Base-by-base conservation (phyloP, 495 filamentous ascomycete species). In the Penicillium coffeae region DNA sequence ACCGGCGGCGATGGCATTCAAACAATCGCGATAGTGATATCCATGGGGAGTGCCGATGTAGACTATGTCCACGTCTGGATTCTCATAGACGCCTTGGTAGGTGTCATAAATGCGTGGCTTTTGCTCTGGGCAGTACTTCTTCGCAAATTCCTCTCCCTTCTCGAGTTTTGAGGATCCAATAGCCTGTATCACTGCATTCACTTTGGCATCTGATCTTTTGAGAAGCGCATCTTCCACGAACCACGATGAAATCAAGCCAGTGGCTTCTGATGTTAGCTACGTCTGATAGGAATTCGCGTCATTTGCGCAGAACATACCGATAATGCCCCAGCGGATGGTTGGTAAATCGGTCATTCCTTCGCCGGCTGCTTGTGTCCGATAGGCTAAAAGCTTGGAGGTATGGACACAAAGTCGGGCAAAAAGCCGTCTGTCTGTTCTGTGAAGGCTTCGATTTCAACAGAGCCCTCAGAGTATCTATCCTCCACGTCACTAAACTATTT, bases 11-110 rank as follows among this genome's bases (percentile, higher is more conserved):
- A 73, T 74, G 8, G 73, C 71, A 45, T 70, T 63, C 38, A 77
- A 53, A 35, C 60, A 69, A 35, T 71, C 62, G 12, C 57, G 43
- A 39, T 64, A 64, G 51, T 76, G 73, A 33, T 69, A 66, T 9
- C 56, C 53, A 22, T 76, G 66, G 2, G 73, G 73, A 0, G 70
- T 74, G 33, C 67, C 70, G 27, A 75, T 68, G 52, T 74, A 75
- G 25, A 75, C 59, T 34, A 71, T 62, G 40, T 76, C 73, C 15
- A 76, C 68, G 20, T 66, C 47, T 18, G 59, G 42, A 48, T 72
- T 63, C 0, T 48, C 34, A 45, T 69, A 60, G 47, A 70, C 53
- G 15, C 62, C 48, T n/a, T 59, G 48, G 38, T 70, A 70, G 6
- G 50, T 48, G n/a, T 47, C 55, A 39, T 69, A 70, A 3, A 66